Evolutionary conservation across 108 stramenopile genomes (phyloP).

Genomic region (Chaetoceros muelleri): DNA sequence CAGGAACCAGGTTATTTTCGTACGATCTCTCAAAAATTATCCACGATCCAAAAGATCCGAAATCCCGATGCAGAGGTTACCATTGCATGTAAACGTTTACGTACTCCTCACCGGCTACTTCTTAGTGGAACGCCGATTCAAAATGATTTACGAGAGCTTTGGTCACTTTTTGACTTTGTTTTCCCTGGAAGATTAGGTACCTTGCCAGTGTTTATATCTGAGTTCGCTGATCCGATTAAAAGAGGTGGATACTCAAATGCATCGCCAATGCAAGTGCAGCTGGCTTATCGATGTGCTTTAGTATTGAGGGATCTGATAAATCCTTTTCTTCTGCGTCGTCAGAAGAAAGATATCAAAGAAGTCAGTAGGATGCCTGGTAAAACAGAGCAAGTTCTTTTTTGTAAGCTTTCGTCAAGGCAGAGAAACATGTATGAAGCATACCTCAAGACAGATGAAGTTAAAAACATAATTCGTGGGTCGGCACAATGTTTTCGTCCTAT

Average conservation of each 20-base stretch:
- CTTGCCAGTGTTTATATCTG: conserved; percentile 87
- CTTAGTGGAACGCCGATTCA: conserved; percentile 90
- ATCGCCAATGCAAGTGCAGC: conserved; percentile 70
- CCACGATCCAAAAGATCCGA: conserved; percentile 54
- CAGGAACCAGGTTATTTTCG: not conserved
- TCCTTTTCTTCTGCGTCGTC: conserved; percentile 87
- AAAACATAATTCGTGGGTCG: conserved; percentile 43
- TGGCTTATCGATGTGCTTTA: conserved; percentile 87
- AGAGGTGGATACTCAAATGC: conserved; percentile 91
- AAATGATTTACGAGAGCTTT: conserved; percentile 94
- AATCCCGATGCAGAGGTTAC: conserved; percentile 96
- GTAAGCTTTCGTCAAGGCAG: conserved; percentile 75
- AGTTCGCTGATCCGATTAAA: conserved; percentile 90
- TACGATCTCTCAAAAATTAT: not conserved
- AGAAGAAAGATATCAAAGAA: conserved; percentile 71
- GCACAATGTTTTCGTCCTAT: conserved; percentile 73
- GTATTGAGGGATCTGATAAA: conserved; percentile 86
- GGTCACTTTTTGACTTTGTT: conserved; percentile 94
- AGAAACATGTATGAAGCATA: conserved; percentile 55
- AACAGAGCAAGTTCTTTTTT: conserved; percentile 93
- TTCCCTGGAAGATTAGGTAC: conserved; percentile 95
- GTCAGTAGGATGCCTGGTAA: conserved; percentile 84
- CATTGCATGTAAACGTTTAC: conserved; percentile 86
- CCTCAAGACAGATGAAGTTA: conserved; percentile 54
- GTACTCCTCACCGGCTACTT: conserved; percentile 75